Evolutionary conservation across 2,329 filamentous ascomycete species (phyloP), one percentile per base, ranked within the genome.

Genomic region (Diaporthe velutina): DNA sequence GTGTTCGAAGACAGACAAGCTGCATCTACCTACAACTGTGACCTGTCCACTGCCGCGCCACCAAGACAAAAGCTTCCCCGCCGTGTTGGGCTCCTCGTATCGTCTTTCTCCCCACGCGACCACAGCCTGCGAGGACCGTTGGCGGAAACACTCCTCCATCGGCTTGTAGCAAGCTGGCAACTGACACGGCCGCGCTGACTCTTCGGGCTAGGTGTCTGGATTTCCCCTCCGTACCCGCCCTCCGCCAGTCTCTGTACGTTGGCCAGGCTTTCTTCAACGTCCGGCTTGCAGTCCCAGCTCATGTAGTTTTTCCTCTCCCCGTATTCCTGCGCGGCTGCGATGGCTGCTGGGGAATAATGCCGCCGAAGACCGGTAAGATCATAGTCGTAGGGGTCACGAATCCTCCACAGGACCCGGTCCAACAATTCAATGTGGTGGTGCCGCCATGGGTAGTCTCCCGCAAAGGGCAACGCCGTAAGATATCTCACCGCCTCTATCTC

Each of bases 361-460:
- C 6, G 2, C 0, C 28, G n/a, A 28, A 19, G 7, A 30, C 15
- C 3, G 9, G n/a, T n/a, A n/a, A n/a, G n/a, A n/a, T n/a, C n/a
- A n/a, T 52, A 22, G n/a, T 25, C 22, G n/a, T 33, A 4, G 2
- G 3, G 5, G 17, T 4, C 54, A 55, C 3, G 1, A 22, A 22
- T 17, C 17, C 17, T 6, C 1, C 0, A 2, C 17, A 2, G 13
- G 28, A 19, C 52, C 52, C 7, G 5, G 10, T 17, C 3, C 4
- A 57, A 38, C 8, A 35, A 13, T 7, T 57, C 30, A n/a, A 35
- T 4, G 30, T 57, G 54, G 9, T 57, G 54, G 7, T 22, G 54
- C 13, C 12, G 17, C 54, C 54, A 57, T 6, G 28, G 54, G 9
- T 22, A 4, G 1, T 22, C 19, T 2, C 2, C 54, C n/a, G 19